These are phyloP conservation scores for Phyllosticta capitalensis DNA, from an alignment of 2,329 filamentous ascomycete species.

Conservation along the genomic window DNA sequence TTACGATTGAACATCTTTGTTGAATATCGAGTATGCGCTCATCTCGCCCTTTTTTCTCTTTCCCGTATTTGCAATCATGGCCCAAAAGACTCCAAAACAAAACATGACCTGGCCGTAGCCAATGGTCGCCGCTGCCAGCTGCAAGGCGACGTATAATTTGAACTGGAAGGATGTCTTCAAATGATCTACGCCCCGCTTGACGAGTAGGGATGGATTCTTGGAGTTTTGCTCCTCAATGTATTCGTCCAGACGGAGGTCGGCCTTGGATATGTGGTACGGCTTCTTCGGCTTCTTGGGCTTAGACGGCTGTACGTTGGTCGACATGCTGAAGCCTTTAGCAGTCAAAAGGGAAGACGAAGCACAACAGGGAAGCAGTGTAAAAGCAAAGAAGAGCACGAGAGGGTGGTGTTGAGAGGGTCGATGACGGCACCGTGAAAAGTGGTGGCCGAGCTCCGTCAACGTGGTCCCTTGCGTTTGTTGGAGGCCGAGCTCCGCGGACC, in stretches of 20 bases:
- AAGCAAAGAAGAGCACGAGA: neutral
- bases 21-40: conserved; percentile 24
- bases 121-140: conserved; percentile 16
- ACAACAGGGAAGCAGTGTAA: neutral
- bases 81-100: conserved; percentile 23
- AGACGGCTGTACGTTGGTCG: neutral
- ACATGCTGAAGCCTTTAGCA: neutral
- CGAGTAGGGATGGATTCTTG: conserved; percentile 14
- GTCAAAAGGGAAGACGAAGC: too few relatives aligned
- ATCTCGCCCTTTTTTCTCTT: conserved; percentile 20
- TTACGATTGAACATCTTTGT: conserved; percentile 20
- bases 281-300: conserved; percentile 17
- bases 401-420: neutral
- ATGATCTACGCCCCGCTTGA: conserved; percentile 15
- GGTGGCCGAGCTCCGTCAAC: conserved; percentile 9
- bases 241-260: conserved; percentile 22
- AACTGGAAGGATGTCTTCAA: conserved; percentile 20
- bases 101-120: conserved; percentile 22
- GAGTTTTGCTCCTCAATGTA: conserved; percentile 23
- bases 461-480: conserved; percentile 4
- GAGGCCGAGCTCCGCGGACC: conserved; percentile 2
- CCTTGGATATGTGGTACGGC: conserved; percentile 22
- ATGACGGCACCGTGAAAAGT: neutral
- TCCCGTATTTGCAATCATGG: conserved; percentile 24
- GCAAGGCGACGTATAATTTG: conserved; percentile 20